Conservation (phyloP, 345 rosid species). For the Syzygium oleosum region DNA sequence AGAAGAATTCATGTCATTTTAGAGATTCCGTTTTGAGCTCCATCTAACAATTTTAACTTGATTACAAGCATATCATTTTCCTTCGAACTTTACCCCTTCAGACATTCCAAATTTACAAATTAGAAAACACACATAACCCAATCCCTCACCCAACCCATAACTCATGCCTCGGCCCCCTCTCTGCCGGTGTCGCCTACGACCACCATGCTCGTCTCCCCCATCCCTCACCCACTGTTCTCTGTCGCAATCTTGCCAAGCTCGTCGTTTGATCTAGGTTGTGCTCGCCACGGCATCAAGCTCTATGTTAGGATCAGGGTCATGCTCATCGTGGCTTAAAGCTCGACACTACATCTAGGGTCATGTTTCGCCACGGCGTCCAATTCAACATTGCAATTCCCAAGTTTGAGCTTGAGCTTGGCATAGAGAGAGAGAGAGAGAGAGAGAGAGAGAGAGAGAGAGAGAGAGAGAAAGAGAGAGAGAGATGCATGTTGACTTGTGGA, state of each 20-base stretch:
- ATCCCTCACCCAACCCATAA: neutral
- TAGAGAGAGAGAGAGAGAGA: no score
- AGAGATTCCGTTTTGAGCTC: neutral
- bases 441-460: no score
- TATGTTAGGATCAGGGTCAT: no score
- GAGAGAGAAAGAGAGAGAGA: no score
- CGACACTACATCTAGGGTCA: neutral
- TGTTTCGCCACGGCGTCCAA: no score
- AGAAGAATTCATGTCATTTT: neutral
- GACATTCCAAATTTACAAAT: neutral
- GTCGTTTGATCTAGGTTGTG: neutral
- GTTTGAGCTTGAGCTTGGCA: no score
- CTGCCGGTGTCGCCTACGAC: neutral
- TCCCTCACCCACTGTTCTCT: neutral
- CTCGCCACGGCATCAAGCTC: neutral
- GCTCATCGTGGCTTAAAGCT: neutral
- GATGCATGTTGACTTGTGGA: no score
- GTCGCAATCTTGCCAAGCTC: neutral
- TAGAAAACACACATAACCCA: neutral
- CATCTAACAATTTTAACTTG: neutral
- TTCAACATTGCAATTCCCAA: no score
- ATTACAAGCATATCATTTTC: neutral
- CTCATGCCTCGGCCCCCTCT: neutral
- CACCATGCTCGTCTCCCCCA: neutral
- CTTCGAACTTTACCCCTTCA: neutral